phyloP scores from a whole-genome alignment of 805 yeast species.

The Phaffomyces antillensis region DNA sequence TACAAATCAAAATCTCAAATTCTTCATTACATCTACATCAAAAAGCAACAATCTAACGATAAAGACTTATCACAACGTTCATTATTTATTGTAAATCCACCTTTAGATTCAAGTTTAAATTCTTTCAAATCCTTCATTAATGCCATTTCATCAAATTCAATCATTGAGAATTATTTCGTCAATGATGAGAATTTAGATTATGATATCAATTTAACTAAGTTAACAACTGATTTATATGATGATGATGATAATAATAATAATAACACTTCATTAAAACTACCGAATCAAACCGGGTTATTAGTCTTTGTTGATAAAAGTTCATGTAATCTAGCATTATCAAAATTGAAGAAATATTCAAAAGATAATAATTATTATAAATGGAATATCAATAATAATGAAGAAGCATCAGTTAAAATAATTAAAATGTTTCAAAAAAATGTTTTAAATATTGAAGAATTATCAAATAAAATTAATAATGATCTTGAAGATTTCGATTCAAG shows the following conservation, averaged over 20 bases:
- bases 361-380: conserved; percentile 27
- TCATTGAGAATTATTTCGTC: conserved; percentile 43
- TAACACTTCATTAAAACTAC: conserved; percentile 38
- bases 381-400: conserved; percentile 16
- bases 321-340: conserved; percentile 53
- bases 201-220: conserved; percentile 45
- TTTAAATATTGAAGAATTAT: conserved; percentile 39
- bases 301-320: conserved; percentile 69
- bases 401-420: conserved; percentile 36
- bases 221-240: conserved; percentile 51
- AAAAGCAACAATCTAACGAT: conserved; percentile 49
- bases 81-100: conserved; percentile 73
- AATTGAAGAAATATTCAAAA: conserved; percentile 44
- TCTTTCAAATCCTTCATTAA: conserved; percentile 30
- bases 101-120: conserved; percentile 54
- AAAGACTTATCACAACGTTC: conserved; percentile 44
- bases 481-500: conserved; percentile 62
- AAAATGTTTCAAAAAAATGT: conserved; percentile 31
- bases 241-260: conserved; percentile 8
- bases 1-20: conserved; percentile 13
- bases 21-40: conserved; percentile 55
- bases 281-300: conserved; percentile 67
- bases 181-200: conserved; percentile 37
- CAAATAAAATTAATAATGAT: conserved; percentile 51
- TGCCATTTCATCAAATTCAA: conserved; percentile 51